Conservation (phyloP, 148 eudicot species). For the Oxyria digyna region DNA sequence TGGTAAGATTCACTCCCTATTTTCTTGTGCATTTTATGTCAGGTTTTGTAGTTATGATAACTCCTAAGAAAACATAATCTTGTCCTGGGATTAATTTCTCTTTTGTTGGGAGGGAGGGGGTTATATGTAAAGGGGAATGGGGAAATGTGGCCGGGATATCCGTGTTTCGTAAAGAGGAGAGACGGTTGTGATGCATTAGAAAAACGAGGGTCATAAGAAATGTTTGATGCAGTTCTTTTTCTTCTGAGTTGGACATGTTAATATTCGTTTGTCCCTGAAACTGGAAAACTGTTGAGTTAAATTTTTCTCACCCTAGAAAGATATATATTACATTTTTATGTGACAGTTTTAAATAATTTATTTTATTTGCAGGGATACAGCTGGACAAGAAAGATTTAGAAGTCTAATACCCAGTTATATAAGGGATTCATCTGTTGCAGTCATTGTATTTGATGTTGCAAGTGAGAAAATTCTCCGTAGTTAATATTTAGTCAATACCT, state of each 20-base stretch:
- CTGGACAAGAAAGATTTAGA: slow-evolving; percentile 55
- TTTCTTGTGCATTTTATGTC: neutral
- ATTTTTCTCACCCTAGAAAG: neutral
- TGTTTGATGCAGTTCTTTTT: neutral
- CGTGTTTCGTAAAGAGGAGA: neutral
- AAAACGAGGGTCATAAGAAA: neutral
- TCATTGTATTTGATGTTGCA: slow-evolving; percentile 53
- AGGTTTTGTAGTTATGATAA: neutral
- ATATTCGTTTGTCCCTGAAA: neutral
- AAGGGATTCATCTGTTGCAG: slow-evolving; percentile 53
- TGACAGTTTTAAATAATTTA: neutral
- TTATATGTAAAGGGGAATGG: neutral
- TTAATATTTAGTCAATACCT: neutral
- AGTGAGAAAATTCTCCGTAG: slow-evolving; percentile 22
- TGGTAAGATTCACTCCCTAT: slow-evolving; percentile 17
- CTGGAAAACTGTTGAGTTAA: neutral
- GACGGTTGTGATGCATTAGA: neutral
- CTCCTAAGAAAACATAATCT: neutral
- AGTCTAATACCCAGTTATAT: slow-evolving; percentile 52
- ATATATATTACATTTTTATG: neutral
- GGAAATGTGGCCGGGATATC: neutral
- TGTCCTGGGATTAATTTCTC: neutral
- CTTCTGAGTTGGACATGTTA: neutral
- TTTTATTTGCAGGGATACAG: slow-evolving; percentile 36
- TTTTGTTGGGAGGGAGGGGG: neutral